phyloP scores from a whole-genome alignment of 2,329 filamentous ascomycete species.

The Apiospora pterosperma region DNA sequence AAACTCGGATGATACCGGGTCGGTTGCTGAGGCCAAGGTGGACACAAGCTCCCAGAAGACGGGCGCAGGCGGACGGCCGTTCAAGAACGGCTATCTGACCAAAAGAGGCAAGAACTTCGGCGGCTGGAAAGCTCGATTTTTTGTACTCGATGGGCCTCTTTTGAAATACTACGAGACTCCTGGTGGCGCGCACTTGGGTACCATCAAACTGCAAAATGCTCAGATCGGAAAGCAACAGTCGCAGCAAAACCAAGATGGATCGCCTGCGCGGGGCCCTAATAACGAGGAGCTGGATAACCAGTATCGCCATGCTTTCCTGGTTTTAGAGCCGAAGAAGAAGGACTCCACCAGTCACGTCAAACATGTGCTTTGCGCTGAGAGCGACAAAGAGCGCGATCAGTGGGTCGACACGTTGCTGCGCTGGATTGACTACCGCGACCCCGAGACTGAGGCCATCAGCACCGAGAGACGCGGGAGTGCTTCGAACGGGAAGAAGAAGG shows the following conservation, averaged over 20 bases:
- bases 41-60: slow-evolving; percentile 37
- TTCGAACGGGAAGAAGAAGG: slow-evolving; percentile 36
- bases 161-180: slow-evolving; percentile 90
- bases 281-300: slow-evolving; percentile 85
- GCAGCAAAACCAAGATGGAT: slow-evolving; percentile 57
- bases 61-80: slow-evolving; percentile 62
- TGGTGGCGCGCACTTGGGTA: slow-evolving; percentile 85
- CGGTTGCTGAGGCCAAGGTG: slow-evolving; percentile 31
- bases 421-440: slow-evolving; percentile 76
- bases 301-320: slow-evolving; percentile 93
- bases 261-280: slow-evolving; percentile 50
- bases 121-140: slow-evolving; percentile 86
- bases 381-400: slow-evolving; percentile 83
- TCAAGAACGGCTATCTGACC: slow-evolving; percentile 87
- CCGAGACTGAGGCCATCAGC: slow-evolving; percentile 50
- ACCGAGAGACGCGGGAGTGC: slow-evolving; percentile 37
- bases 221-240: slow-evolving; percentile 93
- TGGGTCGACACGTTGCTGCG: slow-evolving; percentile 91
- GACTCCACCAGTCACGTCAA: slow-evolving; percentile 84
- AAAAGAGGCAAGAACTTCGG: slow-evolving; percentile 99
- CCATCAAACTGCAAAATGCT: slow-evolving; percentile 85
- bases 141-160: slow-evolving; percentile 56
- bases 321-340: slow-evolving; percentile 94
- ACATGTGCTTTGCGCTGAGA: slow-evolving; percentile 94
- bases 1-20: slow-evolving; percentile 53